Percentiles rank a stretch among this genome's conserved stretches.
Evolutionary conservation across 2,329 filamentous ascomycete genomes (phyloP).

Genomic region (Ceratocystis cubensis): DNA sequence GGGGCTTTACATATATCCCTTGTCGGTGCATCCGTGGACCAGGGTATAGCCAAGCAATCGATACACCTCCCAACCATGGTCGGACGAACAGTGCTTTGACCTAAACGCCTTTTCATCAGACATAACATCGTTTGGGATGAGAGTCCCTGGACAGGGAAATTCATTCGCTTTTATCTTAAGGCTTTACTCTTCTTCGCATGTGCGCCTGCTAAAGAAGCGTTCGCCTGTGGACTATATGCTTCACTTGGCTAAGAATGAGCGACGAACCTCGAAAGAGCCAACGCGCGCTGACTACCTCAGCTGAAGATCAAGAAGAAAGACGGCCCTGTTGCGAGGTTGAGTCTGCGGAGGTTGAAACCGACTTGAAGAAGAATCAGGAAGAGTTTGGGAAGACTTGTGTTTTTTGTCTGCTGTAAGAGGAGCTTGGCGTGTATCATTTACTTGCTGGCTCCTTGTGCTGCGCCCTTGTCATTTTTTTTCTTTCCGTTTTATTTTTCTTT

Average conservation of each 20-base stretch:
- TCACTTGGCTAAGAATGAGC: too few species aligned
- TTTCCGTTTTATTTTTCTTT: neutral
- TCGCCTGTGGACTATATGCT: too few species aligned
- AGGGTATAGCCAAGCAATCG: neutral
- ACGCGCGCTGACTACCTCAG: neutral
- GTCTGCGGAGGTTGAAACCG: neutral
- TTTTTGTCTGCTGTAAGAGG: too few species aligned
- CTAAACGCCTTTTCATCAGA: too few species aligned
- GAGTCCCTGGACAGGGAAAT: too few species aligned
- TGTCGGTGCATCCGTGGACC: neutral
- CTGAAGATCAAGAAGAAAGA: slow-evolving; percentile 1
- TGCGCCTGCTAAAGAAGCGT: too few species aligned
- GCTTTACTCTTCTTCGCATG: too few species aligned
- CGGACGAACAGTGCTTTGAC: neutral
- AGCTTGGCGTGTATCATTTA: too few species aligned
- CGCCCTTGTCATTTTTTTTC: neutral
- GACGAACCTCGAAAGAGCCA: too few species aligned
- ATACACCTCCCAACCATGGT: too few species aligned
- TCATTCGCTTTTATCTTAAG: too few species aligned
- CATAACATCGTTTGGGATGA: too few species aligned
- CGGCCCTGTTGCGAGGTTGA: neutral
- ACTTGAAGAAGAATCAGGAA: slow-evolving; percentile 19
- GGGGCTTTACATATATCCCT: neutral
- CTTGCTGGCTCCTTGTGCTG: neutral
- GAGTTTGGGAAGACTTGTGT: slow-evolving; percentile 13